Evolutionary conservation across 2,329 filamentous ascomycete species (phyloP).

Genomic region (Exserohilum turcica): DNA sequence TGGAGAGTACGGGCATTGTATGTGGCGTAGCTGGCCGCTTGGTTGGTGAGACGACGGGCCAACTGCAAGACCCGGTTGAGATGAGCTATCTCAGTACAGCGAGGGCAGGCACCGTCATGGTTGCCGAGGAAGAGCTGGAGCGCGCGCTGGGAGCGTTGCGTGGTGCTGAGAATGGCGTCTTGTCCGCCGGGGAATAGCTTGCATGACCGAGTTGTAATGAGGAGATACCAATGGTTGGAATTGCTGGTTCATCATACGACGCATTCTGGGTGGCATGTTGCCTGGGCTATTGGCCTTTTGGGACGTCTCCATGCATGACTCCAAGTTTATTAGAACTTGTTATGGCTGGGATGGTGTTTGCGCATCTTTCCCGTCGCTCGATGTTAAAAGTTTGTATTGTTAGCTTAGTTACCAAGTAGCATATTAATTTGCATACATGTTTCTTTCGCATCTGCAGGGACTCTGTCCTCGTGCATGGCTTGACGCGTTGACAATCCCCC

Average conservation of each 20-base stretch:
- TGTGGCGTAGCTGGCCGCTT: conserved; percentile 88
- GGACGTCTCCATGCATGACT: too few species aligned
- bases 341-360: too few species aligned
- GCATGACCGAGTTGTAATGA: too few species aligned
- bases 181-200: conserved; percentile 15
- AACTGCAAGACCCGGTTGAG: conserved; percentile 61
- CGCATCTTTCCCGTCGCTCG: neutral
- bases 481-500: neutral
- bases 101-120: conserved; percentile 84
- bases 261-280: too few species aligned
- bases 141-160: conserved; percentile 73
- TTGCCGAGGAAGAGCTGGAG: conserved; percentile 74
- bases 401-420: neutral
- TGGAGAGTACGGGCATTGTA: conserved; percentile 92
- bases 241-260: too few species aligned
- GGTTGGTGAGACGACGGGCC: conserved; percentile 67
- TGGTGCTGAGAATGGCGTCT: conserved; percentile 41
- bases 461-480: neutral
- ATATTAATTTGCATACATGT: neutral
- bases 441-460: neutral
- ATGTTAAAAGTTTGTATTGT: neutral
- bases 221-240: too few species aligned
- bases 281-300: too few species aligned
- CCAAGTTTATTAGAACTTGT: too few species aligned
- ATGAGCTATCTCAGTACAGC: conserved; percentile 92